phyloP scores from a whole-genome alignment of 176 grass and related monocot genomes.

The Aegilops tauschii region DNA sequence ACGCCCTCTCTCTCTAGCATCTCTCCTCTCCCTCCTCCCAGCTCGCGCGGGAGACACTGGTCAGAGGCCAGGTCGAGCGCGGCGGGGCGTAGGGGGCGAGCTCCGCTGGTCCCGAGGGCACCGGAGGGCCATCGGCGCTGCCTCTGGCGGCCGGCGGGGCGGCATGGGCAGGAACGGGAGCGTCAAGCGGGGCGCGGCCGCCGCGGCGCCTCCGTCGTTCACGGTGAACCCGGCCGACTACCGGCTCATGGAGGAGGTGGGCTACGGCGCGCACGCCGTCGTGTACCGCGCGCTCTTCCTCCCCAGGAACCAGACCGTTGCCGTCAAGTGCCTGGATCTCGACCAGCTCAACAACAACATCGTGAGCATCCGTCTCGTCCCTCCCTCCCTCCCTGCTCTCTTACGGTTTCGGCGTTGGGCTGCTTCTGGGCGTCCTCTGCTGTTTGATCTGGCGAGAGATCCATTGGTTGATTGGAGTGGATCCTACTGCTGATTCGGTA shows the following conservation, averaged over 20 bases:
- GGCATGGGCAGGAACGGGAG: conserved; percentile 47
- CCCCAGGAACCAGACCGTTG: conserved; percentile 63
- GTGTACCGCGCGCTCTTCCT: conserved; percentile 84
- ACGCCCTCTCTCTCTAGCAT: background rate
- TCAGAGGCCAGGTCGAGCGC: conserved; percentile 24
- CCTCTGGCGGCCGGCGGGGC: background rate
- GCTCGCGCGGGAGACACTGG: conserved; percentile 27
- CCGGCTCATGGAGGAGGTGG: conserved; percentile 74
- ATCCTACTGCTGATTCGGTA: conserved; percentile 31
- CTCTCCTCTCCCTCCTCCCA: conserved; percentile 14
- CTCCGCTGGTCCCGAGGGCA: background rate
- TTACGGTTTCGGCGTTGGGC: background rate
- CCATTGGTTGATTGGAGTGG: conserved; percentile 19
- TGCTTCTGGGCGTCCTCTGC: background rate
- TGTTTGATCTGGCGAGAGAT: conserved; percentile 55
- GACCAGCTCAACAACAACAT: conserved; percentile 98
- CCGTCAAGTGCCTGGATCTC: conserved; percentile 99
- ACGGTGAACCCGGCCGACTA: conserved; percentile 63
- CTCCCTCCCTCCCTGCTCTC: background rate
- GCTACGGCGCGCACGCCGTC: conserved; percentile 88
- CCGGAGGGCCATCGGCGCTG: background rate
- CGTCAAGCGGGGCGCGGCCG: conserved; percentile 10
- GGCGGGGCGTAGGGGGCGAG: background rate
- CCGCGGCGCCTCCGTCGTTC: conserved; percentile 44
- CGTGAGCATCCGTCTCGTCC: conserved; percentile 37